These are phyloP conservation scores for Calonectria naviculata DNA, from an alignment of 2,329 filamentous ascomycete genomes.

Conservation along the genomic window DNA sequence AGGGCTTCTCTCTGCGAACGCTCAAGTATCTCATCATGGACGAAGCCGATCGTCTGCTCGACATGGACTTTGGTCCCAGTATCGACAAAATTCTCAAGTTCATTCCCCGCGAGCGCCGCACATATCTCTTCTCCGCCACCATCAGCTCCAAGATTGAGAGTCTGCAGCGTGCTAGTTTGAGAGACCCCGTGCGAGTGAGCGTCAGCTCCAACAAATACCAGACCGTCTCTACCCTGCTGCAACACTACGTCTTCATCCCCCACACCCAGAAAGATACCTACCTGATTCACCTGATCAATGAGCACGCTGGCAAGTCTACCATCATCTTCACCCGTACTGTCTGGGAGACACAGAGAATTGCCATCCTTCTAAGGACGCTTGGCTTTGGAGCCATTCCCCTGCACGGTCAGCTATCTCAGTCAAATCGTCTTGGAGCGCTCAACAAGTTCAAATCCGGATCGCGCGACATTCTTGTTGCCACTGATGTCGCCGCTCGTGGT, in stretches of 20 bases:
- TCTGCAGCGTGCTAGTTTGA: constrained; percentile 88
- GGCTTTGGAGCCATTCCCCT: constrained; percentile 93
- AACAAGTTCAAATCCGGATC: constrained; percentile 87
- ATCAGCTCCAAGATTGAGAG: constrained; percentile 95
- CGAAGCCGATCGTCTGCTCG: constrained; percentile 90
- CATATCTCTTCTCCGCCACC: constrained; percentile 93
- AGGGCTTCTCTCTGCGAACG: constrained; percentile 86
- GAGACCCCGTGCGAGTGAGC: constrained; percentile 84
- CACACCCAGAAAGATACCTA: constrained; percentile 91
- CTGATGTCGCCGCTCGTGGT: constrained; percentile 93
- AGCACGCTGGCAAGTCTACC: constrained; percentile 84
- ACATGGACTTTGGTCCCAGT: constrained; percentile 93
- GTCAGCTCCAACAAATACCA: constrained; percentile 88
- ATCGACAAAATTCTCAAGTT: constrained; percentile 95
- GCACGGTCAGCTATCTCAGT: constrained; percentile 92
- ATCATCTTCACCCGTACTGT: constrained; percentile 96
- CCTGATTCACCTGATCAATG: constrained; percentile 86
- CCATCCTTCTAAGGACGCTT: constrained; percentile 84
- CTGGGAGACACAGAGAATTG: constrained; percentile 87
- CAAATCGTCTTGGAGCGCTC: constrained; percentile 84
- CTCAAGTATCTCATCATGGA: constrained; percentile 95
- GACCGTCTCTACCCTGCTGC: constrained; percentile 88
- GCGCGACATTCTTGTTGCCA: constrained; percentile 90
- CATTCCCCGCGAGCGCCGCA: constrained; percentile 80
- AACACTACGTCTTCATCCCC: constrained; percentile 88